Percentiles rank a stretch among this genome's conserved stretches.
Conservation (phyloP, 148 eudicot species). For the Pharnaceum exiguum region DNA sequence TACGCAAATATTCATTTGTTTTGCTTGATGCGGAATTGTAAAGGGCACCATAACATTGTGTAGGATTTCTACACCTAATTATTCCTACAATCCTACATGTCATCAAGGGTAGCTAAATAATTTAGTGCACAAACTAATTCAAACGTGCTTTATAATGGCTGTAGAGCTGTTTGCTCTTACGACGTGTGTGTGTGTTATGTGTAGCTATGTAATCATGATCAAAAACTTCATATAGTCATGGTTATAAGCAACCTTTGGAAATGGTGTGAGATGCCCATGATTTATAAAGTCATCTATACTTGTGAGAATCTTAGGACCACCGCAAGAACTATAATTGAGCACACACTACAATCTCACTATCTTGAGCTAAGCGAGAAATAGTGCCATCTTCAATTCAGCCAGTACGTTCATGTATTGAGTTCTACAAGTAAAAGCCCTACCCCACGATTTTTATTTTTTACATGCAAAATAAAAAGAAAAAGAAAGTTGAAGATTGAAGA, state of each 20-base stretch:
- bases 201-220: too few relatives aligned
- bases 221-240: neutral
- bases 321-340: conserved; percentile 16
- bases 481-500: neutral
- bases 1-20: too few relatives aligned
- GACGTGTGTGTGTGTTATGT: too few relatives aligned
- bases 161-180: too few relatives aligned
- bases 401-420: conserved; percentile 14
- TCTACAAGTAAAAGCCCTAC: neutral
- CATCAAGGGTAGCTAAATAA: too few relatives aligned
- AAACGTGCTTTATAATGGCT: too few relatives aligned
- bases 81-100: too few relatives aligned
- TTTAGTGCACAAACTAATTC: too few relatives aligned
- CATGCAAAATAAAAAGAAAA: neutral
- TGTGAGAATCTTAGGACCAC: conserved; percentile 19
- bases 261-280: conserved; percentile 5
- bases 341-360: conserved; percentile 1
- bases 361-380: conserved; percentile 18
- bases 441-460: too few relatives aligned
- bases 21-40: too few relatives aligned
- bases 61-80: too few relatives aligned
- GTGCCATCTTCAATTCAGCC: conserved; percentile 20
- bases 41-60: too few relatives aligned
- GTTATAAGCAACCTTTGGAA: neutral
- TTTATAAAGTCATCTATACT: conserved; percentile 2